Conservation (phyloP, 495 filamentous ascomycete genomes). For the Cladorrhinum samala region DNA sequence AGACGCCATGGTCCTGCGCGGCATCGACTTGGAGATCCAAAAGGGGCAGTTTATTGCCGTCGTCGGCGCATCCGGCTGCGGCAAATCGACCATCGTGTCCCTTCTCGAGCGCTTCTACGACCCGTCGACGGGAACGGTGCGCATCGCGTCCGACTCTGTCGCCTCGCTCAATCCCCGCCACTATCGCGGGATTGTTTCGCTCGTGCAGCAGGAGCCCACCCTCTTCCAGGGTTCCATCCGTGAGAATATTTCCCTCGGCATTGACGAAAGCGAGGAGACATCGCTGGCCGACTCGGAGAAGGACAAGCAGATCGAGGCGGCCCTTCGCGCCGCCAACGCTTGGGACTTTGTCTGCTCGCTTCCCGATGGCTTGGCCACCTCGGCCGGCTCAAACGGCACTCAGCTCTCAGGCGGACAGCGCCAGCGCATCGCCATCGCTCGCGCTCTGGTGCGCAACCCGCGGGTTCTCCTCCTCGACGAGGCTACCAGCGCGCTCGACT, state of each 20-base stretch:
- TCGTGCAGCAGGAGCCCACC: conserved; percentile 29
- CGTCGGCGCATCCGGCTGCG: conserved; percentile 44
- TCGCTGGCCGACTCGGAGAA: conserved; percentile 7
- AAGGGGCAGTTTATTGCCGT: conserved; percentile 63
- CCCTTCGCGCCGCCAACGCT: conserved; percentile 54
- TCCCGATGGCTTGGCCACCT: conserved; percentile 52
- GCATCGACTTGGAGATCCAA: conserved; percentile 51
- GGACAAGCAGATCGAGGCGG: conserved; percentile 46
- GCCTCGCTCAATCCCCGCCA: conserved; percentile 23
- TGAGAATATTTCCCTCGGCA: conserved; percentile 52
- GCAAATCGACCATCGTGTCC: conserved; percentile 35
- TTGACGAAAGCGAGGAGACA: conserved; percentile 16
- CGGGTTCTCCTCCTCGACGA: conserved; percentile 69
- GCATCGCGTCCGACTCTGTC: conserved; percentile 42
- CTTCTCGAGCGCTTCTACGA: conserved; percentile 60
- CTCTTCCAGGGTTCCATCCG: conserved; percentile 50
- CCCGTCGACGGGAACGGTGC: conserved; percentile 46
- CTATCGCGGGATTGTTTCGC: conserved; percentile 37
- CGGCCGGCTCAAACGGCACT: conserved; percentile 53
- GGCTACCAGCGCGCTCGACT: conserved; percentile 69
- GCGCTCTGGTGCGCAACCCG: conserved; percentile 66
- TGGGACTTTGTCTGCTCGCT: conserved; percentile 55
- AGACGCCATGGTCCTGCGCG: conserved; percentile 43
- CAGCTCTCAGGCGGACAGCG: conserved; percentile 70
- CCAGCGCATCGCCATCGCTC: conserved; percentile 68